Evolutionary conservation across 768 basidiomycete species (phyloP).

Genomic region (Guyanaporus albipodus): DNA sequence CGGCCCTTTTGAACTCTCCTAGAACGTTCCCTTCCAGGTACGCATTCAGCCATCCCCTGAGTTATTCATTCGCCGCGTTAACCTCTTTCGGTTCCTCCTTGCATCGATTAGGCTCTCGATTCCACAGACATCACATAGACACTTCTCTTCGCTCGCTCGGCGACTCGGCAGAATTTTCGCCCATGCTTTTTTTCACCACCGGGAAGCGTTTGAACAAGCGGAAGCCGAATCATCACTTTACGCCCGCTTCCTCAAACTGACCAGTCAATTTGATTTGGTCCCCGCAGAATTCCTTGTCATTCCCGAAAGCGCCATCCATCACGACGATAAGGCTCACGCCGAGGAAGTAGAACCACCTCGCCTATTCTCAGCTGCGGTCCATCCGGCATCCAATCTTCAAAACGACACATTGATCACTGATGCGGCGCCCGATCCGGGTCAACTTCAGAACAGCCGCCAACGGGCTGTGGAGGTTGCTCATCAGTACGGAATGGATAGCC

Average conservation of each 20-base stretch:
- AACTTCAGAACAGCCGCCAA: constrained; percentile 13
- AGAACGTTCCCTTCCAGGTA: constrained; percentile 90
- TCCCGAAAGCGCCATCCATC: constrained; percentile 41
- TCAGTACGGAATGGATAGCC: constrained; percentile 33
- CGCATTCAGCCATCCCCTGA: constrained; percentile 18
- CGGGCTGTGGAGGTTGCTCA: constrained; percentile 16
- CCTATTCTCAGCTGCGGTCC: constrained; percentile 39
- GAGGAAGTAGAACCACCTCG: constrained; percentile 39
- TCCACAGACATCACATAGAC: constrained; percentile 74
- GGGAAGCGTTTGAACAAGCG: constrained; percentile 85
- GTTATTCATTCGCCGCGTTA: constrained; percentile 19
- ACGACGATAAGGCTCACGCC: constrained; percentile 24
- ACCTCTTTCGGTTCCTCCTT: constrained; percentile 7
- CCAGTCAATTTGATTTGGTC: constrained; percentile 76
- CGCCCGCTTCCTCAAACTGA: constrained; percentile 83
- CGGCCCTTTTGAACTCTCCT: constrained; percentile 85
- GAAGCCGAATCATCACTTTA: constrained; percentile 90
- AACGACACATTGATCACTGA: constrained; percentile 11
- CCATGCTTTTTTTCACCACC: constrained; percentile 94
- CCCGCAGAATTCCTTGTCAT: constrained; percentile 82
- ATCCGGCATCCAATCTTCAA: constrained; percentile 22
- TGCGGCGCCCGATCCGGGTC: constrained; percentile 2
- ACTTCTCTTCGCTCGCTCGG: constrained; percentile 85
- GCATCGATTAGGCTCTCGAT: constrained; percentile 62
- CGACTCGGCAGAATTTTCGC: constrained; percentile 93